These are phyloP conservation scores for Schwanniomyces vanrijiae DNA, from an alignment of 805 yeast species.

Conservation along the genomic window DNA sequence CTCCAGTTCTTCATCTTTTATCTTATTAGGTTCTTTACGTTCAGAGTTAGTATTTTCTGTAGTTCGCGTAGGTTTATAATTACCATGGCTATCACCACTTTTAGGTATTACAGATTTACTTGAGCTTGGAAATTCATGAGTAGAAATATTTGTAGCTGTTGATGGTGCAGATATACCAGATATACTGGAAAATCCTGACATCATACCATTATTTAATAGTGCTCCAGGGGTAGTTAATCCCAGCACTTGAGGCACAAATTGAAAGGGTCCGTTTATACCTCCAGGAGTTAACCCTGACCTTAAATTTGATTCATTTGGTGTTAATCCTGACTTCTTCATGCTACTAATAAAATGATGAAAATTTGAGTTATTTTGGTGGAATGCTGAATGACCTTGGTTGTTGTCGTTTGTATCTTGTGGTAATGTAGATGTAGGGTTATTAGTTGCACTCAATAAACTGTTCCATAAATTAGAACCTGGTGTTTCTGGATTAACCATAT, in stretches of 20 bases:
- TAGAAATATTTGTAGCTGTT: neutral
- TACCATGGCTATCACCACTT: neutral
- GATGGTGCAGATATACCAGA: slow-evolving; percentile 26
- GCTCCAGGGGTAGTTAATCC: slow-evolving; percentile 42
- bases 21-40: slow-evolving; percentile 1
- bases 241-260: slow-evolving; percentile 35
- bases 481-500: slow-evolving; percentile 45
- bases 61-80: slow-evolving; percentile 2
- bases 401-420: neutral
- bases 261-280: slow-evolving; percentile 31
- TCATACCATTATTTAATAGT: slow-evolving; percentile 43
- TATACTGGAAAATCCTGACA: slow-evolving; percentile 42
- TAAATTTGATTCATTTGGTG: slow-evolving; percentile 73
- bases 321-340: slow-evolving; percentile 56
- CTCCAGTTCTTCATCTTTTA: slow-evolving; percentile 3
- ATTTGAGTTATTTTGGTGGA: slow-evolving; percentile 6
- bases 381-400: neutral
- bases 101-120: neutral
- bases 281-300: slow-evolving; percentile 76
- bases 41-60: slow-evolving; percentile 4
- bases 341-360: slow-evolving; percentile 29
- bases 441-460: slow-evolving; percentile 44
- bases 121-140: neutral
- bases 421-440: slow-evolving; percentile 11
- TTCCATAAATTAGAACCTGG: slow-evolving; percentile 54